phyloP scores from a whole-genome alignment of 2,329 filamentous ascomycete genomes.

The Fusarium palustre region DNA sequence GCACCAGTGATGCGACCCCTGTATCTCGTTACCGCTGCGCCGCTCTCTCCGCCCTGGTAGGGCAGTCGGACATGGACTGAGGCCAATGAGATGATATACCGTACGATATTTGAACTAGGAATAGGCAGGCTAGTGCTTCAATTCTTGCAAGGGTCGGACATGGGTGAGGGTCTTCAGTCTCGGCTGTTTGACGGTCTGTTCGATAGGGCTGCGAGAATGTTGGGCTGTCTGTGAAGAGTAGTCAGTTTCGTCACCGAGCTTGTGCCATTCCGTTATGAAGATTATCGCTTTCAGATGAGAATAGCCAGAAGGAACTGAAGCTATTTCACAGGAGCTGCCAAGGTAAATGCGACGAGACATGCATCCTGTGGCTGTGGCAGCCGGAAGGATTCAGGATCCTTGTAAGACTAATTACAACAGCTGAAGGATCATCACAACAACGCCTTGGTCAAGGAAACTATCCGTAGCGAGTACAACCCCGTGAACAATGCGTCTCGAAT shows the following conservation, averaged over 20 bases:
- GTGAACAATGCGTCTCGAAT: background rate
- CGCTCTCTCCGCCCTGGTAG: background rate
- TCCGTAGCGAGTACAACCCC: background rate
- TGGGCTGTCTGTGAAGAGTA: background rate
- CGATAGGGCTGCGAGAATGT: background rate
- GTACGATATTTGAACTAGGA: background rate
- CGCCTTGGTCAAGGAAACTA: background rate
- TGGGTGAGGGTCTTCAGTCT: background rate
- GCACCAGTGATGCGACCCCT: constrained; percentile 4
- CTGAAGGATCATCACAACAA: constrained; percentile 3
- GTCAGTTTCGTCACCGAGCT: background rate
- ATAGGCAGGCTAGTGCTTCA: constrained; percentile 1
- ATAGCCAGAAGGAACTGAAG: too few relatives aligned
- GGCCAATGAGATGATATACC: background rate
- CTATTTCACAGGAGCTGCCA: background rate
- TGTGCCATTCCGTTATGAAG: background rate
- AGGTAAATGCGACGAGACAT: background rate
- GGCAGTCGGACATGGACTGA: background rate
- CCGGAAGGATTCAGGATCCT: constrained; percentile 7
- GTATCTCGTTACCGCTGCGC: constrained; percentile 4
- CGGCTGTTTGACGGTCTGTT: background rate
- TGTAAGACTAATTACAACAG: background rate
- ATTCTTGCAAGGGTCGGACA: background rate
- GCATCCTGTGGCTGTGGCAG: background rate
- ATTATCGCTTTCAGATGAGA: too few relatives aligned